A percentile compares a stretch with the other conserved stretches of the same genome.
These are phyloP conservation scores for Mycena vitilis DNA, from an alignment of 768 basidiomycete species.

Conservation along the genomic window DNA sequence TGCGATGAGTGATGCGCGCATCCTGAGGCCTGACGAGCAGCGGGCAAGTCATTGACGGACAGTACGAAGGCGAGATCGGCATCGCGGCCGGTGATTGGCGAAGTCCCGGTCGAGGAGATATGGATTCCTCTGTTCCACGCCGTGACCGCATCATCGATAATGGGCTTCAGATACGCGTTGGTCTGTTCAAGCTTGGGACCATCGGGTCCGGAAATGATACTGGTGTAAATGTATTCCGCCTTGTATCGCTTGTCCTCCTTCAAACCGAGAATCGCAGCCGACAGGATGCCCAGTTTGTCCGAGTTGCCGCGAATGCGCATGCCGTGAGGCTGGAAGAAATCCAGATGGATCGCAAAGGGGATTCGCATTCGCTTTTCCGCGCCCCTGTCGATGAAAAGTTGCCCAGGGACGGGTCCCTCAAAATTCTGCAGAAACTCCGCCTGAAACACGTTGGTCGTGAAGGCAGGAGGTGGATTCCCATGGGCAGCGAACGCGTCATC, in stretches of 20 bases:
- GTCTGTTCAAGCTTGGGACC: conserved; percentile 40
- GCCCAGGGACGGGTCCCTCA: conserved; percentile 32
- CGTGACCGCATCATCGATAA: conserved; percentile 41
- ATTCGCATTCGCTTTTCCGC: conserved; percentile 23
- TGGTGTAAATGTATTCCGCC: conserved; percentile 43
- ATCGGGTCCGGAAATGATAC: conserved; percentile 41
- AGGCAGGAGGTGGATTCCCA: not conserved
- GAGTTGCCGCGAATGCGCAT: conserved; percentile 30
- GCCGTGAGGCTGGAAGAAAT: conserved; percentile 45
- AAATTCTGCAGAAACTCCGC: conserved; percentile 41
- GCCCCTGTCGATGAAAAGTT: conserved; percentile 34
- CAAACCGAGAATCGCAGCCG: conserved; percentile 44
- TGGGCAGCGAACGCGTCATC: conserved; percentile 29
- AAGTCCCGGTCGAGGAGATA: conserved; percentile 24
- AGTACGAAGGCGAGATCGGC: conserved; percentile 18
- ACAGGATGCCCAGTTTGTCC: conserved; percentile 42
- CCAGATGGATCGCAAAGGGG: conserved; percentile 38
- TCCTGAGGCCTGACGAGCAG: conserved; percentile 38
- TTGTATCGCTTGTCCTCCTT: conserved; percentile 41
- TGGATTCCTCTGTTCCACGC: conserved; percentile 33
- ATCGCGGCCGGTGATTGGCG: not conserved
- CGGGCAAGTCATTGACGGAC: conserved; percentile 44
- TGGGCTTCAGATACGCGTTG: conserved; percentile 38
- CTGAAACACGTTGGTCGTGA: conserved; percentile 36
- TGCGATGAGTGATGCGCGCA: conserved; percentile 33